Base-by-base conservation (phyloP, 352 stramenopile genomes). In the Phytophthora meadii region DNA sequence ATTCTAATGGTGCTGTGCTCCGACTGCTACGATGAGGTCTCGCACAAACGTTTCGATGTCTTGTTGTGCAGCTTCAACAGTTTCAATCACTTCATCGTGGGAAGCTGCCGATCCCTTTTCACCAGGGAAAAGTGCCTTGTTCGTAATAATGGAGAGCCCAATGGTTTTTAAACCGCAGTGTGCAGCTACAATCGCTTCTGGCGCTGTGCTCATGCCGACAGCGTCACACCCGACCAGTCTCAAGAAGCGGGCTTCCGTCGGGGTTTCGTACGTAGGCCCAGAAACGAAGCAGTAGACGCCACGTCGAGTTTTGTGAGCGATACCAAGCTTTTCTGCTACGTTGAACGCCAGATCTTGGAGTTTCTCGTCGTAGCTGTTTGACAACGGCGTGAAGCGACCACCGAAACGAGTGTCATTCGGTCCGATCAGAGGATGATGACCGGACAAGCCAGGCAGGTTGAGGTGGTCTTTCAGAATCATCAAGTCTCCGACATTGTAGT, bases 121-220 rank as follows among this genome's bases (percentile, higher is more conserved):
- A 12, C 88, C 90, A 17, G 87, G 82, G 61, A 83, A 92, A 47
- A 93, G 75, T 19, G 84, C 80, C 61, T 87, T 88, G 77, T 99
- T 99, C 30, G 97, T 99, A 68, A 99, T 98, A 30, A 99, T 73
- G 44, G 87, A 97, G 25, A 99, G 72, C 15, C 90, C 95, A 34
- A 99, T 79, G 11, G 98, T 93, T 56, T 96, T 86, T 61, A 99
- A 91, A 12, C 92, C 94, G 50, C 89, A 96, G 72, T 99, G 95
- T 54, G 89, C 82, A 2, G 95, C 94, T 14, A 97, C 94, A 24
- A 98, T 92, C 40, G 98, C 90, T 69, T 99, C 97, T 0, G 96
- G 96, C n/a, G 97, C 89, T 0, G 96, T 98, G 59, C 79, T 96
- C 96, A 99, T 99, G 15, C 96, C 96, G 4, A 98, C 96, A 27